phyloP scores from a whole-genome alignment of 129 eudicot genomes.

The Arctium minus region DNA sequence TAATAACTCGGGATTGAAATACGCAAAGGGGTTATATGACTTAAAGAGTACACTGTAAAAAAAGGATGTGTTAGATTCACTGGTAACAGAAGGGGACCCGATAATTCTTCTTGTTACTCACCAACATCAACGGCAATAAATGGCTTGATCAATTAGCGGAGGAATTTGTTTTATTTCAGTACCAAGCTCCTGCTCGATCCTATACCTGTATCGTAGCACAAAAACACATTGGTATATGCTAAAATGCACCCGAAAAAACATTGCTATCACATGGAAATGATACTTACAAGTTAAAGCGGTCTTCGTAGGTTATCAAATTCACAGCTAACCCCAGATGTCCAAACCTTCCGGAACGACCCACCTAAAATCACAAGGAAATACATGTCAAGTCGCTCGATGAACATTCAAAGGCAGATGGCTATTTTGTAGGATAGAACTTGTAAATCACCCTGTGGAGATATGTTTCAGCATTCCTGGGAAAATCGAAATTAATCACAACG shows the following conservation, averaged over 20 bases:
- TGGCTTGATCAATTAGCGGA: slow-evolving; percentile 49
- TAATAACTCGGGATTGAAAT: background rate
- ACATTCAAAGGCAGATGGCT: background rate
- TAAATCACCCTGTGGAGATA: slow-evolving; percentile 62
- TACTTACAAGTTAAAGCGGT: slow-evolving; percentile 60
- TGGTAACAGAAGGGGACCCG: background rate
- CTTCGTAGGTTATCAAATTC: slow-evolving; percentile 55
- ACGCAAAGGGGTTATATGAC: background rate
- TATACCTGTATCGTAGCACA: slow-evolving; percentile 35
- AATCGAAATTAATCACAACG: slow-evolving; percentile 65
- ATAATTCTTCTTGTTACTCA: slow-evolving; percentile 9
- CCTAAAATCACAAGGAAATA: slow-evolving; percentile 29
- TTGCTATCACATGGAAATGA: background rate
- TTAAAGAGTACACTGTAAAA: too few relatives aligned
- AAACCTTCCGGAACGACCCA: slow-evolving; percentile 63
- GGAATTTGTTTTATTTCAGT: slow-evolving; percentile 67
- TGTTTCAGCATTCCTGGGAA: slow-evolving; percentile 66
- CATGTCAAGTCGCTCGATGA: background rate
- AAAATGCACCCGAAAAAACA: background rate
- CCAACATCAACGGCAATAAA: slow-evolving; percentile 47
- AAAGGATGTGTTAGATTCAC: too few relatives aligned
- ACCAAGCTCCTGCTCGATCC: slow-evolving; percentile 69
- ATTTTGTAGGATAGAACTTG: background rate
- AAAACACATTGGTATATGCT: background rate
- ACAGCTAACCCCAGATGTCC: slow-evolving; percentile 61